These are phyloP conservation scores for Spergularia marina DNA, from an alignment of 148 eudicot genomes.

Conservation along the genomic window DNA sequence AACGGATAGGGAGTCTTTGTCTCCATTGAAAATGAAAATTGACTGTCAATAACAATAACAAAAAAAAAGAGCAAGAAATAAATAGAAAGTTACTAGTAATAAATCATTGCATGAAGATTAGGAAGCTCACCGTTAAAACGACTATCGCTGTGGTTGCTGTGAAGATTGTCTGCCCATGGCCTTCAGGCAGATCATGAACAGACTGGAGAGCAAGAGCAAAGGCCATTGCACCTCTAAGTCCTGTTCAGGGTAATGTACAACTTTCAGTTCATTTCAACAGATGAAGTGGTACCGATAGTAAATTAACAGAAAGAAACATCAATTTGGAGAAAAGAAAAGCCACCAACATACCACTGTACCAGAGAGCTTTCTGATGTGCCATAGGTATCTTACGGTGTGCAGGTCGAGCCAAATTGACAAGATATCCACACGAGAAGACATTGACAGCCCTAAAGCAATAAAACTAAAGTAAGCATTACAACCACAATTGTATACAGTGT, in stretches of 20 bases:
- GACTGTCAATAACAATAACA: background rate
- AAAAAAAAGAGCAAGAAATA: background rate
- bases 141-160: slow-evolving; percentile 97
- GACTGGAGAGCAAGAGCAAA: slow-evolving; percentile 99
- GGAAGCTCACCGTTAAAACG: slow-evolving; percentile 74
- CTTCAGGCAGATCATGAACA: slow-evolving; percentile 97
- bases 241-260: slow-evolving; percentile 39
- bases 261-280: background rate
- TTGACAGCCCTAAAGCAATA: slow-evolving; percentile 74
- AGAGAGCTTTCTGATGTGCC: slow-evolving; percentile 97
- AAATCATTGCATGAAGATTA: slow-evolving; percentile 16
- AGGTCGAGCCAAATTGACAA: slow-evolving; percentile 89
- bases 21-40: no score
- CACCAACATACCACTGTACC: slow-evolving; percentile 80
- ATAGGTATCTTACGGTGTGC: slow-evolving; percentile 77
- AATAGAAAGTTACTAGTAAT: background rate
- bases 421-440: slow-evolving; percentile 89
- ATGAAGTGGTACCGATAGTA: slow-evolving; percentile 14
- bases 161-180: slow-evolving; percentile 97
- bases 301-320: background rate
- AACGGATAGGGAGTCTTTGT: no score
- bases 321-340: slow-evolving; percentile 8
- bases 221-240: slow-evolving; percentile 99
- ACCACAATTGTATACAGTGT: background rate
- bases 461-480: slow-evolving; percentile 14